Evolutionary conservation across 352 stramenopile species (phyloP), one percentile per base, ranked within the genome.

Genomic region (Globisporangium yorkense): DNA sequence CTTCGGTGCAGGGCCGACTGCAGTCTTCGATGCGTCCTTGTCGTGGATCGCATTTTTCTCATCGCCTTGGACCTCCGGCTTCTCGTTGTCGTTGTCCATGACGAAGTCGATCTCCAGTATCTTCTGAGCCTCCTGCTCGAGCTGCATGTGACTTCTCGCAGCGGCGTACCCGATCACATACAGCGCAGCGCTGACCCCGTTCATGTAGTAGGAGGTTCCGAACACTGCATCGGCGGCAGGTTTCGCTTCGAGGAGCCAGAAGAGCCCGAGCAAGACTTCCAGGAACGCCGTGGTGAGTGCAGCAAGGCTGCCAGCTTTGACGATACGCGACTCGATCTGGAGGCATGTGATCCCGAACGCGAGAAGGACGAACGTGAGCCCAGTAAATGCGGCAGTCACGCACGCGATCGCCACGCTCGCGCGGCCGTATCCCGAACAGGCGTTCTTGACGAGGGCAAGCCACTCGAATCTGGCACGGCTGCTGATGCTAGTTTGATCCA

Each of bases 131-230:
- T 82, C 63, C 20, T 65, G 59, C 48, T 78, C 69, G n/a, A 81
- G 72, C 21, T 56, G 47, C 9, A 69, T 54, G 16, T 88, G 75
- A 40, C 65, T 75, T 49, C 72, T 65, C 0, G 66, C 65, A 27
- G 72, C 59, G 5, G 74, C 1, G 27, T 66, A 80, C 16, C 65
- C 65, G 24, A 74, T 18, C 2, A 55, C 21, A 37, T 79, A 63
- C 6, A 71, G 54, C 15, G 63, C 10, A 29, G 75, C 59, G 53
- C 72, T 75, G 21, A 67, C 48, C 29, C 70, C 55, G n/a, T 63
- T 65, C 16, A 88, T 67, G 29, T 88, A 84, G 21, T 84, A 86
- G 0, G 71, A 77, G 16, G 62, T 77, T 0, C 68, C 75, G 27
- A 81, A 79, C 50, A 61, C 35, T 20, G 74, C 69, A 6, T 54